A percentile compares a stretch with the other conserved stretches of the same genome.
Conservation (phyloP, 169 alveolate species). For the Plasmodium vivax region DNA sequence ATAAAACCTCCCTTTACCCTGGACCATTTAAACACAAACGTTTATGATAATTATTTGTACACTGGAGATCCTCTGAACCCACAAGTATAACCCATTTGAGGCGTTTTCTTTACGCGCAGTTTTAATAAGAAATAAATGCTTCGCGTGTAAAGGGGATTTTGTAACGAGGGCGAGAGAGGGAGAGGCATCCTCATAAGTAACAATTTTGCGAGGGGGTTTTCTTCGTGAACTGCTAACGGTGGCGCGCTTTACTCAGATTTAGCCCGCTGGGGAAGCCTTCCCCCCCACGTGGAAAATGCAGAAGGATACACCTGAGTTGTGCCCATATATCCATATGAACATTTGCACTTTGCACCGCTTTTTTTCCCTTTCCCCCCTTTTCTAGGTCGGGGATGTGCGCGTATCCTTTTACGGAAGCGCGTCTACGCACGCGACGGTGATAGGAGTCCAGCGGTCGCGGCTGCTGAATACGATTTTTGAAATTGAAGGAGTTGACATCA, state of each 20-base stretch:
- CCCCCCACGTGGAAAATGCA: neutral
- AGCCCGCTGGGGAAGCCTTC: neutral
- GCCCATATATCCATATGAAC: neutral
- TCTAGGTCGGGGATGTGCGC: slow-evolving; percentile 65
- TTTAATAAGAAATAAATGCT: neutral
- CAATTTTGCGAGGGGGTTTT: too few species aligned
- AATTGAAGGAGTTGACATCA: slow-evolving; percentile 54
- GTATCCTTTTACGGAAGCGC: slow-evolving; percentile 70
- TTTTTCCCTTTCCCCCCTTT: neutral
- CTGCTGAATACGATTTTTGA: slow-evolving; percentile 56
- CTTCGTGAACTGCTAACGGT: neutral
- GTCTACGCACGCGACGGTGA: slow-evolving; percentile 68
- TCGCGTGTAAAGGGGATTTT: neutral
- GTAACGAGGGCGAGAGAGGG: neutral
- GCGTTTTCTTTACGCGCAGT: neutral
- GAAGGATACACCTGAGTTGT: neutral
- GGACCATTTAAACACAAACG: slow-evolving; percentile 82
- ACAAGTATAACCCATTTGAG: slow-evolving; percentile 73
- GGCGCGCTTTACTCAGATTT: neutral
- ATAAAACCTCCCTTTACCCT: slow-evolving; percentile 80
- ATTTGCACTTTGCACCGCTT: neutral
- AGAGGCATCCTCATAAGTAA: too few species aligned
- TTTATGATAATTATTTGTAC: slow-evolving; percentile 80
- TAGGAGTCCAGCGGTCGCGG: slow-evolving; percentile 53
- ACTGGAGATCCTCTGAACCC: slow-evolving; percentile 86